Evolutionary conservation across 2,329 filamentous ascomycete species (phyloP).

Genomic region (Ascocoryne sarcoides): DNA sequence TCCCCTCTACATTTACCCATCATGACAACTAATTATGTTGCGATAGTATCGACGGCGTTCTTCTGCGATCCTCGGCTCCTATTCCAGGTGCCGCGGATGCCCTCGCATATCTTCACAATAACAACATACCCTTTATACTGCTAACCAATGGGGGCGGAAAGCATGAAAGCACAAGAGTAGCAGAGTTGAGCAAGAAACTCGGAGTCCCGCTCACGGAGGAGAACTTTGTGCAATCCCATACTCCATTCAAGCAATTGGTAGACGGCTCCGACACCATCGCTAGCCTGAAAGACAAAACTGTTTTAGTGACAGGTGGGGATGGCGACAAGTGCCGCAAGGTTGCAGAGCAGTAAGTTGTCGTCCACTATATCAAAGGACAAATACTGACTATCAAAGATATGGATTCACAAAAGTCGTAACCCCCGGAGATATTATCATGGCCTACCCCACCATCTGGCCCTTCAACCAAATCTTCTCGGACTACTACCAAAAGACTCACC

Average conservation of each 20-base stretch:
- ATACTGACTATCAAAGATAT: constrained; percentile 36
- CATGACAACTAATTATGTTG: constrained; percentile 5
- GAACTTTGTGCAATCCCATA: constrained; percentile 84
- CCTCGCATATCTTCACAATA: constrained; percentile 61
- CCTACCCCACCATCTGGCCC: constrained; percentile 69
- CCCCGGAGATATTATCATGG: constrained; percentile 71
- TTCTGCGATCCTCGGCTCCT: constrained; percentile 71
- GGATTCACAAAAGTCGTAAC: constrained; percentile 78
- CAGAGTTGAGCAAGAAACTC: constrained; percentile 59
- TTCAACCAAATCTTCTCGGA: constrained; percentile 61
- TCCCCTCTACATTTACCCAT: neutral
- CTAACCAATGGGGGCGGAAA: constrained; percentile 93
- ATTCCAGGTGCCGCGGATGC: constrained; percentile 71
- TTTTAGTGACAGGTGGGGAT: constrained; percentile 60
- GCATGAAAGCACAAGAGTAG: constrained; percentile 64
- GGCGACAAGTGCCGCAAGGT: constrained; percentile 40
- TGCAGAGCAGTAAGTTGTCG: constrained; percentile 43
- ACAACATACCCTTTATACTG: constrained; percentile 83
- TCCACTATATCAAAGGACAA: constrained; percentile 15
- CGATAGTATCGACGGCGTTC: constrained; percentile 72
- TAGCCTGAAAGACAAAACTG: constrained; percentile 52
- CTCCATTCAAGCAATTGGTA: constrained; percentile 69
- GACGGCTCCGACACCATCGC: constrained; percentile 45
- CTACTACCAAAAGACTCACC: constrained; percentile 50
- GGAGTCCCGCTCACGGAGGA: constrained; percentile 53